phyloP scores from a whole-genome alignment of 208 protist species.

The Novymonas esmeraldas region DNA sequence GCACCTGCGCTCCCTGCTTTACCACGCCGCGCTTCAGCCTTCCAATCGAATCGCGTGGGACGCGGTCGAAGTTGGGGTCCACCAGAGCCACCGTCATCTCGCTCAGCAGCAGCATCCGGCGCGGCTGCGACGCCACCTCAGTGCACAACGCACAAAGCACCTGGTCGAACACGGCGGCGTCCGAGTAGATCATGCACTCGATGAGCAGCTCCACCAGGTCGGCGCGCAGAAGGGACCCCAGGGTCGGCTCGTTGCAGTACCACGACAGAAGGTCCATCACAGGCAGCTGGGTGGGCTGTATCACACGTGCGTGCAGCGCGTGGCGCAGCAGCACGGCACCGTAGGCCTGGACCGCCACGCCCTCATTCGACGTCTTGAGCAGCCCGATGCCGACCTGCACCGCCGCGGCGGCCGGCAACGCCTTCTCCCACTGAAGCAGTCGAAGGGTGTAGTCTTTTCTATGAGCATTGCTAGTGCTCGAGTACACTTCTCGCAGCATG shows the following conservation, averaged over 20 bases:
- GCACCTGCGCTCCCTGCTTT: conserved; percentile 27
- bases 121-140: conserved; percentile 22
- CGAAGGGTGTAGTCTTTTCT: conserved; percentile 41
- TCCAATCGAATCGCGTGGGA: conserved; percentile 54
- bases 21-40: conserved; percentile 32
- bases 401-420: conserved; percentile 34
- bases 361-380: conserved; percentile 43
- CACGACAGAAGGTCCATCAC: conserved; percentile 67
- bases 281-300: conserved; percentile 45
- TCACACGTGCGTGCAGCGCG: conserved; percentile 34
- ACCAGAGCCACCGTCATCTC: conserved; percentile 41
- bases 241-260: conserved; percentile 62
- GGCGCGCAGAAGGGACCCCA: conserved; percentile 47
- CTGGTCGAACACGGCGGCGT: conserved; percentile 21
- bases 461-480: conserved; percentile 38
- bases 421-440: conserved; percentile 61
- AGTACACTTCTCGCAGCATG: conserved; percentile 52
- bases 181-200: conserved; percentile 55
- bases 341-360: conserved; percentile 73
- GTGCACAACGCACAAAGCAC: conserved; percentile 15
- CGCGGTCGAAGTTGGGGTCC: conserved; percentile 56
- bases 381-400: conserved; percentile 58
- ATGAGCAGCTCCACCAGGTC: conserved; percentile 73
- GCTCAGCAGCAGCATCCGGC: conserved; percentile 51
- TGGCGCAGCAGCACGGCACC: conserved; percentile 75